Evolutionary conservation across 768 basidiomycete genomes (phyloP), one percentile per base, ranked within the genome.

Genomic region (Kwoniella dejecticola): DNA sequence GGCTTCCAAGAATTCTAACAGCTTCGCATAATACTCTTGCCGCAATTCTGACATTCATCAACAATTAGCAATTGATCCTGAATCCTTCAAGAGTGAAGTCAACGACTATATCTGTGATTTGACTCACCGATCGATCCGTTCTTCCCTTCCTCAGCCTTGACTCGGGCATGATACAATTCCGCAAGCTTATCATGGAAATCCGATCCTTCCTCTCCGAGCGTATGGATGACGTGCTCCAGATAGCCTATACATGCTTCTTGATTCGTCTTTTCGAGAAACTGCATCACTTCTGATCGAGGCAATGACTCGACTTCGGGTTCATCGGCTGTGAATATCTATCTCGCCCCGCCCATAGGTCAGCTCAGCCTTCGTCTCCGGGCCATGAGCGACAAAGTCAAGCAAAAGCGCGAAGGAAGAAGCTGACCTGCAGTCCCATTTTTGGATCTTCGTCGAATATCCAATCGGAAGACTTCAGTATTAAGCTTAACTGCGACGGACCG

Each of bases 321-420:
- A 71, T 97, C 95, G 0, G 94, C 92, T 2, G 88, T 91, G 74
- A 98, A 99, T 41, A 99, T 91, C 92, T 96, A 67, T 1, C 19
- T 6, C 10, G 11, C 15, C 3, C 36, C n/a, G 29, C n/a, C n/a
- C 3, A 5, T n/a, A 13, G 2, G 40, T 59, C 57, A 59, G 57
- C 46, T 46, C 11, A 5, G 4, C 1, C 33, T 5, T 23, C 12
- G 5, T 36, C 5, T n/a, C n/a, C n/a, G n/a, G n/a, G n/a, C n/a
- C n/a, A n/a, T n/a, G n/a, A n/a, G n/a, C n/a, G n/a, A n/a, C n/a
- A n/a, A n/a, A n/a, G n/a, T n/a, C n/a, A n/a, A n/a, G n/a, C 13
- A 8, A 17, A 27, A 19, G 21, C 36, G 8, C 40, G 36, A 13
- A 21, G 17, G 7, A 31, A 23, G 27, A 31, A 31, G 87, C 76